These are phyloP conservation scores for Rubus parviflorus DNA, from an alignment of 306 rosid species.

Conservation along the genomic window DNA sequence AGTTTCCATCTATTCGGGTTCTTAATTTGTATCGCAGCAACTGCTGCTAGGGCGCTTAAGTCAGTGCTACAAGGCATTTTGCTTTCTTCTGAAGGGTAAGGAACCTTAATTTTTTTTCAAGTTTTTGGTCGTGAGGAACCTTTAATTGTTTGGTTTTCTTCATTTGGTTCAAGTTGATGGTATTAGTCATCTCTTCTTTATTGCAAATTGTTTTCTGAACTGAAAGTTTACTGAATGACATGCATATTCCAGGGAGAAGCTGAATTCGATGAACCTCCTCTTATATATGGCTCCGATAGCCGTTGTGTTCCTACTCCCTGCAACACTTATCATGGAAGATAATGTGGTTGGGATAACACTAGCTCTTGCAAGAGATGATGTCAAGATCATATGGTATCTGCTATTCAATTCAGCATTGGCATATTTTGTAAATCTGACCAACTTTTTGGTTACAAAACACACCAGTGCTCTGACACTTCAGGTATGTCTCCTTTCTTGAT, in stretches of 20 bases:
- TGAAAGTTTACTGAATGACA: conserved; percentile 29
- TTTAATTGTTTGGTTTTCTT: not conserved
- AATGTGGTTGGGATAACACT: conserved; percentile 95
- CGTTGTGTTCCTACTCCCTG: conserved; percentile 97
- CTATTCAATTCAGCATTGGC: conserved; percentile 91
- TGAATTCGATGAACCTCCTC: conserved; percentile 98
- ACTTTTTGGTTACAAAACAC: conserved; percentile 96
- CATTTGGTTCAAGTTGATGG: not conserved
- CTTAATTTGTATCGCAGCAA: conserved; percentile 85
- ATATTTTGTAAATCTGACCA: conserved; percentile 94
- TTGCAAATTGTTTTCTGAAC: not conserved
- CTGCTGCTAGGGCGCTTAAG: conserved; percentile 97
- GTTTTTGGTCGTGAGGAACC: not conserved
- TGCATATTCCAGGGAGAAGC: conserved; percentile 73
- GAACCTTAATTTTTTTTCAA: not conserved
- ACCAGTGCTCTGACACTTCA: conserved; percentile 99
- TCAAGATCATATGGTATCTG: conserved; percentile 94
- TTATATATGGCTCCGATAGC: conserved; percentile 99
- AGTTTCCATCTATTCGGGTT: conserved; percentile 99
- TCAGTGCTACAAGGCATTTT: conserved; percentile 94
- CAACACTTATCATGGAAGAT: conserved; percentile 94
- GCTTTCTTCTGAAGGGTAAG: conserved; percentile 98
- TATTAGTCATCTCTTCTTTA: not conserved
- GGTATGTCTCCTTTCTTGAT: conserved; percentile 52
- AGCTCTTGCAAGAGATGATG: conserved; percentile 95